Percentiles rank a stretch among this genome's conserved stretches.
Evolutionary conservation across 1,139 yeast species (phyloP).

Genomic region (Magnusiomyces tetraspermus): DNA sequence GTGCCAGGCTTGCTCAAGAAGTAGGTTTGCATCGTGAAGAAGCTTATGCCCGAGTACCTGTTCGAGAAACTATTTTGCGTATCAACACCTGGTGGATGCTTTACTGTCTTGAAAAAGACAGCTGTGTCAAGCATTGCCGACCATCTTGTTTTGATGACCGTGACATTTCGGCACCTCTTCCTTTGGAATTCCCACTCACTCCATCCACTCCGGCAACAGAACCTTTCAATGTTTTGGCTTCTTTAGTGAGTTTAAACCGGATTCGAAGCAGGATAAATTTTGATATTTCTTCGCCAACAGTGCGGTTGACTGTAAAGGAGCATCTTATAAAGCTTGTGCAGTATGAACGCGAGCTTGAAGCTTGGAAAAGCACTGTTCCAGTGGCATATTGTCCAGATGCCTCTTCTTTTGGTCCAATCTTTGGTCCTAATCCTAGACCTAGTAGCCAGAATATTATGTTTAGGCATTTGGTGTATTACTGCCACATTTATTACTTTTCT

Average conservation of each 20-base stretch:
- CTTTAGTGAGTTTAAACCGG: conserved; percentile 17
- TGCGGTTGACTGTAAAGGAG: conserved; percentile 24
- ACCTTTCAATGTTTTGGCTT: conserved; percentile 5
- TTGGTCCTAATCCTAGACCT: background rate
- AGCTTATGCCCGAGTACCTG: conserved; percentile 35
- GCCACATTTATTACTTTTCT: conserved; percentile 22
- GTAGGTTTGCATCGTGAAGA: conserved; percentile 59
- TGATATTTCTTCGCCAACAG: conserved; percentile 26
- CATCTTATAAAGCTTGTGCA: conserved; percentile 24
- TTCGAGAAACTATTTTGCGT: conserved; percentile 35
- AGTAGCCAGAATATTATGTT: background rate
- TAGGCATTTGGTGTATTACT: background rate
- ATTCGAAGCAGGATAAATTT: conserved; percentile 25
- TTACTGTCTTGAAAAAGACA: conserved; percentile 45
- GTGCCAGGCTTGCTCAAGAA: conserved; percentile 52
- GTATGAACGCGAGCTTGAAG: conserved; percentile 28
- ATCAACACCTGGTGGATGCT: conserved; percentile 49
- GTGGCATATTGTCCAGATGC: background rate
- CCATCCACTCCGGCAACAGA: background rate
- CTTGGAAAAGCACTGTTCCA: conserved; percentile 24
- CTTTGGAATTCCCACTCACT: background rate
- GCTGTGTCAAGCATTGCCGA: conserved; percentile 48
- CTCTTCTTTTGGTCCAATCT: background rate
- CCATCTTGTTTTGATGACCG: conserved; percentile 46
- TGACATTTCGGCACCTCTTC: conserved; percentile 32